Conservation (phyloP, 805 yeast genomes). For the Metschnikowia borealis region DNA sequence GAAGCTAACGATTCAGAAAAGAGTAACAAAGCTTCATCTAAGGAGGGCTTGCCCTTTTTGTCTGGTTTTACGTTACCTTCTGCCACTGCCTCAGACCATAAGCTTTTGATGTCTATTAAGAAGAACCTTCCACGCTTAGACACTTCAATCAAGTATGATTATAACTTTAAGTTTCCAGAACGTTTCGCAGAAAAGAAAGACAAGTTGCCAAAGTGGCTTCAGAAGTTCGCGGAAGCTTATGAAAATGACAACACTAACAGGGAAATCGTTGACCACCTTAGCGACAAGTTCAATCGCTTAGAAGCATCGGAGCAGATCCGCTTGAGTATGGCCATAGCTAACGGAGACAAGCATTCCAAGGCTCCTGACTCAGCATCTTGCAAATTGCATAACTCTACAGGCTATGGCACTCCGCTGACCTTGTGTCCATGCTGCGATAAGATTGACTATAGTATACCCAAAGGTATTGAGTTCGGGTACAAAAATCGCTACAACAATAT, state of each 20-base stretch:
- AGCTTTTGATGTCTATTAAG: slow-evolving; percentile 34
- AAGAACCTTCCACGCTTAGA: slow-evolving; percentile 28
- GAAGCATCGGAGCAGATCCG: slow-evolving; percentile 39
- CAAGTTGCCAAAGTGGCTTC: slow-evolving; percentile 33
- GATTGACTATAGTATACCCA: slow-evolving; percentile 36
- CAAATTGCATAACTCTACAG: slow-evolving; percentile 15
- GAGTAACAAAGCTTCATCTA: background rate
- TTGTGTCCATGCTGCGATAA: slow-evolving; percentile 42
- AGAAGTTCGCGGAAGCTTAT: slow-evolving; percentile 19
- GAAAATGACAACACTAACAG: slow-evolving; percentile 16
- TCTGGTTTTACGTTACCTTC: slow-evolving; percentile 43
- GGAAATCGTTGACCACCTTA: slow-evolving; percentile 23
- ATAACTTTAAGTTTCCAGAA: slow-evolving; percentile 23
- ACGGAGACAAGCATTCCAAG: slow-evolving; percentile 6
- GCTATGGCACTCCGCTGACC: slow-evolving; percentile 36
- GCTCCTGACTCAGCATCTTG: slow-evolving; percentile 7
- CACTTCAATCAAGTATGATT: slow-evolving; percentile 17
- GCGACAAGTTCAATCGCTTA: slow-evolving; percentile 32
- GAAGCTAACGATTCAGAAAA: slow-evolving; percentile 2
- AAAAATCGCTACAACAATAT: slow-evolving; percentile 89
- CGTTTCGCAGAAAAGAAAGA: slow-evolving; percentile 12
- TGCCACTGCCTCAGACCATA: slow-evolving; percentile 32
- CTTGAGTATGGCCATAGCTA: slow-evolving; percentile 29
- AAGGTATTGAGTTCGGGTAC: slow-evolving; percentile 73
- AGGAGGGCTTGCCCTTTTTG: slow-evolving; percentile 19